Base-by-base conservation (phyloP, 75 land plant genomes). In the Pinus albicaulis region DNA sequence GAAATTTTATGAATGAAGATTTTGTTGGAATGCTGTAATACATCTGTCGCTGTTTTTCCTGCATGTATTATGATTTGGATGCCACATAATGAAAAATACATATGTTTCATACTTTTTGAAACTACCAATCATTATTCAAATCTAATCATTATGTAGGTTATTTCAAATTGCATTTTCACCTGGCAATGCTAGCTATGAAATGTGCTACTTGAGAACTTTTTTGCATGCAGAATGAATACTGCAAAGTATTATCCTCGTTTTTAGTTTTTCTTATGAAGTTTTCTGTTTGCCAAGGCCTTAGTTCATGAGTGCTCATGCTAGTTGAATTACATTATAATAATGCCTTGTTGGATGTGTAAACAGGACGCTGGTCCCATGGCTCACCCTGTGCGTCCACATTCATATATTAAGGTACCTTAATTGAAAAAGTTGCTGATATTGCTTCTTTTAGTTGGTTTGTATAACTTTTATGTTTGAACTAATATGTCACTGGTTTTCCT, bases 331-430 rank as follows among this genome's bases (percentile, higher is more conserved):
- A 38, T 68, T 68, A 41, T 41, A 68, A 8, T 68, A 68, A 68
- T 23, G 7, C n/a, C 23, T 2, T 68, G 71, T 68, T n/a, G 48
- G 4, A 41, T 68, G 41, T 68, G 23, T 2, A 41, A 64, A 22
- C 84, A 96, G 99, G 99, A 96, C 83, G 93, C 95, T 76, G 98
- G 99, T 77, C 99, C 99, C 11, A 96, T 96, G 98, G 91, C 99
- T 64, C 99, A 96, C 80, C 98, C 99, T 72, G 95, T 96, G 1
- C 86, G 99, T 8, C 99, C 99, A 77, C 95, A 96, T 77, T 96
- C 99, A 59, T 96, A 96, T 76, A 96, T 96, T 52, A 96, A 96
- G 92, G 97, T 92, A 55, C 26, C 56, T 14, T 55, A 16, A 17
- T 24, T 76, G 23, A n/a, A 68, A 7, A 7, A n/a, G 20, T 68